Base-by-base conservation (phyloP, 352 stramenopile genomes). In the Pythium brassicae region DNA sequence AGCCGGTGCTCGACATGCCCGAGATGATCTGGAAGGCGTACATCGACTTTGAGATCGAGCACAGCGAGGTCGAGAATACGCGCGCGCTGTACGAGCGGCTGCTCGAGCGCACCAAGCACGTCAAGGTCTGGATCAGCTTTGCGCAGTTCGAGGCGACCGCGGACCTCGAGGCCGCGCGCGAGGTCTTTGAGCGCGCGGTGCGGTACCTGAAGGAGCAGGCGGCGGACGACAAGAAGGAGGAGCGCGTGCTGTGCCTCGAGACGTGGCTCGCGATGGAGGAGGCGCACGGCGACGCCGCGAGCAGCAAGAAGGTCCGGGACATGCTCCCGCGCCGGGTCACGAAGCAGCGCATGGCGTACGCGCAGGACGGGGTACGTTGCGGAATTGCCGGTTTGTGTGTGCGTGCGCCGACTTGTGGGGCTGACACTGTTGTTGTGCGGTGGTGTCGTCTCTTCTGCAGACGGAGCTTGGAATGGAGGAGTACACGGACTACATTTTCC, bases 401-500 rank as follows among this genome's bases (percentile, higher is more conserved):
- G 37, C 12, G 37, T 22, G 15, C 10, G 37, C 29, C 29, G 9
- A 35, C n/a, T n/a, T n/a, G 53, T 69, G 46, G 19, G 64, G 29
- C 43, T 72, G 45, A 73, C 55, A 32, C 35, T 25, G 32, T 37
- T 51, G 17, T 50, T 56, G 55, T 53, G 10, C 23, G 29, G 34
- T 12, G 58, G 14, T 59, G 37, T 53, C 39, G 26, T 4, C 23
- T 12, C 10, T 46, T 14, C 26, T 29, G 20, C 62, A 92, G 82
- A 86, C 73, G 76, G 92, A 83, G 72, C 77, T 85, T 83, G 96
- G 83, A 4, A 84, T 93, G 81, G 97, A 99, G 72, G 96, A 99
- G 66, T 99, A 98, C 83, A 98, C 96, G 53, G 97, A 99, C 67
- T 99, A 98, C 68, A 83, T 98, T 52, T 99, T 99, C 82, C 96